Evolutionary conservation across 371 early-diverging fungal genomes (phyloP), one percentile per base, ranked within the genome.

Genomic region (Gilbertella persicaria): DNA sequence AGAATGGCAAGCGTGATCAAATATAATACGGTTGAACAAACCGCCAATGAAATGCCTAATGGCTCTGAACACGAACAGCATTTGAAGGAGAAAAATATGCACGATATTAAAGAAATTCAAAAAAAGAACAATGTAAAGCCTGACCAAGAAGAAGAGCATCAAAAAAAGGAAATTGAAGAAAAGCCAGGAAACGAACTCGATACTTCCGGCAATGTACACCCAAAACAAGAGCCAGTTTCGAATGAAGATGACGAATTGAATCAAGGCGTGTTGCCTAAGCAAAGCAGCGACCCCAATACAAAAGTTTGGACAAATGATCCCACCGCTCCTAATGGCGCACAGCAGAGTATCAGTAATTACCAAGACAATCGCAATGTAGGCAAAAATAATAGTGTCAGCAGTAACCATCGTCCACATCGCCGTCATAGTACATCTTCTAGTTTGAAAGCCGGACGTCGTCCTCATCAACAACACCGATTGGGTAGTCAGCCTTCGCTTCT

Each of bases 401-500:
- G 13, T 13, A 7, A 5, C 24, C 42, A 14, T 16, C 19, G 14
- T 14, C n/a, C 10, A 33, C 33, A 9, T 19, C 36, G 25, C n/a
- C 42, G 36, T 19, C 24, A 44, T 13, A 41, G 30, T 21, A 16
- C 19, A 12, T 19, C 37, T 6, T 33, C 33, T 8, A 33, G 6
- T 2, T 33, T 33, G 2, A 33, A 13, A 33, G 33, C 33, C 8
- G 13, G 33, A 8, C 33, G 33, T 10, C 33, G 33, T 33, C 20
- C 36, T 1, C 74, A 5, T 71, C 75, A 24, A 71, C 84, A 48
- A 86, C 88, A 51, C 82, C 83, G 24, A 79, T 78, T 61, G 79
- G 73, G 50, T 83, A 82, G 40, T 86, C 90, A 16, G 84, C 80
- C 53, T 76, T 76, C 53, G 84, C 73, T 4, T 73, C 75, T 56